Base-by-base conservation (phyloP, 2,329 filamentous ascomycete genomes). In the Colletotrichum tanaceti region DNA sequence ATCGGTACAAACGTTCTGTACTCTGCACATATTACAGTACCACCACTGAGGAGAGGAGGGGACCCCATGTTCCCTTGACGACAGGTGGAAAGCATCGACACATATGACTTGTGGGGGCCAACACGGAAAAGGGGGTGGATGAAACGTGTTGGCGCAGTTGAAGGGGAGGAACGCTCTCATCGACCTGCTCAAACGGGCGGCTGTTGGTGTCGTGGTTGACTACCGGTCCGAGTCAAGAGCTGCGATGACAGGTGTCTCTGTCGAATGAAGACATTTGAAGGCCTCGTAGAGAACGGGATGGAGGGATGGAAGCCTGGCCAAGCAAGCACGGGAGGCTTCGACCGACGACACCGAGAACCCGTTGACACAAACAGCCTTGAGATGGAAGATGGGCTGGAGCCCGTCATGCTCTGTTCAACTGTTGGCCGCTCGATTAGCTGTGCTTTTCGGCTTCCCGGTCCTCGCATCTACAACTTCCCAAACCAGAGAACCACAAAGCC, bases 221-320 rank as follows among this genome's bases (percentile, higher is more conserved):
- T 43, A 57, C 28, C 35, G 50, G 44, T 35, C 38, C 44, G 50
- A 61, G 66, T 69, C 62, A 66, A 69, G 66, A 69, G 66, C 62
- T 57, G 66, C 57, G 62, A 66, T 66, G 66, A 49, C 55, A 65
- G 65, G 16, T 65, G 65, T 61, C 55, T 57, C 13, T 50, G 38
- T 35, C 62, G 54, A 52, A 39, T 20, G 24, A 61, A 44, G 43
- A 32, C 39, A 39, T 58, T 57, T 39, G 46, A 46, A 55, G 49
- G 50, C 22, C 44, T n/a, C n/a, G 38, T 22, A 5, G 28, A 46
- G 39, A 43, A 65, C 55, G 57, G 39, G 62, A 66, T 44, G 63
- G 66, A 38, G 44, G 55, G 50, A 43, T 44, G 49, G 35, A 55
- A 41, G 65, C 50, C 50, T 57, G 50, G 44, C 16, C n/a, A 28